Evolutionary conservation across 139 green algal species (phyloP), one percentile per base, ranked within the genome.

Genomic region (Volvox reticuliferus): DNA sequence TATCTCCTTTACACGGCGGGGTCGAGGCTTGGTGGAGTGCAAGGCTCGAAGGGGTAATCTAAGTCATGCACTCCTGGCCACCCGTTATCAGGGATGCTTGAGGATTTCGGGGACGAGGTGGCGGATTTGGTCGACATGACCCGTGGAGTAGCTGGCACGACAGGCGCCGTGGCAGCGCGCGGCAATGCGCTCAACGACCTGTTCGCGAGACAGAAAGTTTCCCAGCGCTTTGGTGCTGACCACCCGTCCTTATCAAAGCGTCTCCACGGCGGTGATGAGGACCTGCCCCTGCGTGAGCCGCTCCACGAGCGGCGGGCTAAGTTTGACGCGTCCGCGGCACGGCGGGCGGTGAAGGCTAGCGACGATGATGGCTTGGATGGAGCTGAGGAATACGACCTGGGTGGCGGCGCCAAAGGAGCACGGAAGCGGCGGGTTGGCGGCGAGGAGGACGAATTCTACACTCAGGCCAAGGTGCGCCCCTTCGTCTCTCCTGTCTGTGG

Each of bases 51-150:
- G n/a, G n/a, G n/a, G n/a, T n/a, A n/a, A n/a, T n/a, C n/a, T n/a
- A n/a, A n/a, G n/a, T n/a, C n/a, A n/a, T n/a, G 12, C 24, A 28
- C 12, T 75, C 22, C 6, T 75, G 67, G 22, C 6, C 12, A 26
- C 22, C 67, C 26, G 73, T 9, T 55, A 30, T 1, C 30, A 83
- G 88, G 67, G 19, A 91, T 97, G 89, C 83, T 99, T 83, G 97
- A 98, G 79, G 98, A 99, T 94, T 99, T 99, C 94, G 96, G 95
- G 3, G 98, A 99, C 88, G 98, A 99, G 82, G 96, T 99, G 78
- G 96, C 93, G 0, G 98, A 97, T 93, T 86, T 99, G 33, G 94
- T 98, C 68, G 94, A 90, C 18, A 79, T 69, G n/a, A 90, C 61
- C 36, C 79, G 89, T 26, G 63, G 91, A 35, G 61, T 28, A 86